These are phyloP conservation scores for Tulasnella sp. DNA, from an alignment of 768 basidiomycete species.

Conservation along the genomic window DNA sequence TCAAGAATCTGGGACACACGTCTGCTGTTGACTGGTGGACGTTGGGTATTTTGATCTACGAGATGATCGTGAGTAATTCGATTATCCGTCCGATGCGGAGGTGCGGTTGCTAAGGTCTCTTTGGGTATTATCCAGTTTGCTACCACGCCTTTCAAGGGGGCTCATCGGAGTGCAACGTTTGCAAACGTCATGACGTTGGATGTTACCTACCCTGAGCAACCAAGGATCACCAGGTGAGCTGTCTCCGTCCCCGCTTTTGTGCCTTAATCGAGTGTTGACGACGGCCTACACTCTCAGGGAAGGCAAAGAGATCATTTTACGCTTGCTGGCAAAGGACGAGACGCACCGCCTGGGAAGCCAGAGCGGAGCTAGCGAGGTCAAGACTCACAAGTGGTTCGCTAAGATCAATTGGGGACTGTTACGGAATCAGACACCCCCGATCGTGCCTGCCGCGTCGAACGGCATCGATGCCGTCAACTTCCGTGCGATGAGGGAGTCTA, in stretches of 20 bases:
- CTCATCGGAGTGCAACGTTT: conserved; percentile 90
- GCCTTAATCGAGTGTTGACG: neutral
- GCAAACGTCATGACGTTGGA: conserved; percentile 82
- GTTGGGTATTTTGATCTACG: conserved; percentile 93
- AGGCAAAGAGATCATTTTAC: conserved; percentile 77
- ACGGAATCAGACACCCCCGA: conserved; percentile 90
- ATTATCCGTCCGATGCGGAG: neutral
- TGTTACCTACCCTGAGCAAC: conserved; percentile 76
- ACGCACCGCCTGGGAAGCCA: conserved; percentile 75
- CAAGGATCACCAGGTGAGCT: conserved; percentile 48
- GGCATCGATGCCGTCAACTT: conserved; percentile 81
- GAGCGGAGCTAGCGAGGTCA: conserved; percentile 96
- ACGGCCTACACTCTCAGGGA: conserved; percentile 35
- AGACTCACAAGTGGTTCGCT: conserved; percentile 96
- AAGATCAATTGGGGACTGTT: conserved; percentile 96
- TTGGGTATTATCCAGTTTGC: conserved; percentile 55
- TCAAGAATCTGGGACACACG: conserved; percentile 85
- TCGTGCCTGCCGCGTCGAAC: conserved; percentile 65
- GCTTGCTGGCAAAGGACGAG: conserved; percentile 89
- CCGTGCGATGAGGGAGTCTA: conserved; percentile 80
- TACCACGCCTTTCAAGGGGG: conserved; percentile 97
- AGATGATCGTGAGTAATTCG: conserved; percentile 64
- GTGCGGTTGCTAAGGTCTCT: conserved; percentile 18
- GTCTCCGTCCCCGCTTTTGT: conserved; percentile 24
- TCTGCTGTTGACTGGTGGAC: conserved; percentile 99